Evolutionary conservation across 306 rosid genomes (phyloP).

Genomic region (Cajanus cajan): DNA sequence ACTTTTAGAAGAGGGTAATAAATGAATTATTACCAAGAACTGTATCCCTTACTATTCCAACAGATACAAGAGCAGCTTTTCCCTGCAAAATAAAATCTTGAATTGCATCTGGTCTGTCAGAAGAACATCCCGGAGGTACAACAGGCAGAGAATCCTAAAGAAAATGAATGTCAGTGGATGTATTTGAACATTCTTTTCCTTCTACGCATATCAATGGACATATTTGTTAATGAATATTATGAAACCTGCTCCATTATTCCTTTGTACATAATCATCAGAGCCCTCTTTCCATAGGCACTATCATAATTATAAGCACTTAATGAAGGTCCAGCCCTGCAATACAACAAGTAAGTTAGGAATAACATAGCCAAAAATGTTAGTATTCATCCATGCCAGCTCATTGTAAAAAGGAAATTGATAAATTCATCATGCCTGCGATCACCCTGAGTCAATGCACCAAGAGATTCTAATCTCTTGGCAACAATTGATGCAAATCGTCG

Average conservation of each 20-base stretch:
- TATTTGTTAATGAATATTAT: slow-evolving; percentile 18
- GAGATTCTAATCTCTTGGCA: slow-evolving; percentile 96
- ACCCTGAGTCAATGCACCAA: slow-evolving; percentile 98
- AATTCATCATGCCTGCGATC: slow-evolving; percentile 82
- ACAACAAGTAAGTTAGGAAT: slow-evolving; percentile 37
- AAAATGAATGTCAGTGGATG: slow-evolving; percentile 35
- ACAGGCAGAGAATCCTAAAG: slow-evolving; percentile 85
- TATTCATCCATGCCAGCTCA: slow-evolving; percentile 23
- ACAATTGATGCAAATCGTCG: slow-evolving; percentile 98
- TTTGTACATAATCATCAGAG: slow-evolving; percentile 80
- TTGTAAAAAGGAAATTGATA: slow-evolving; percentile 20
- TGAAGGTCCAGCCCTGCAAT: slow-evolving; percentile 88
- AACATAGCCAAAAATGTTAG: slow-evolving; percentile 25
- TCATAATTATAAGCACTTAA: slow-evolving; percentile 94
- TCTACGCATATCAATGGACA: slow-evolving; percentile 11
- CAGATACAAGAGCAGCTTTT: slow-evolving; percentile 85
- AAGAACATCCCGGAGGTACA: slow-evolving; percentile 89
- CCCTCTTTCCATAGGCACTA: slow-evolving; percentile 90
- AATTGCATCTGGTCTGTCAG: slow-evolving; percentile 70
- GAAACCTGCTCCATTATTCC: slow-evolving; percentile 97
- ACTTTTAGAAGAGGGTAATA: not conserved
- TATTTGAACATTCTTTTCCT: slow-evolving; percentile 12
- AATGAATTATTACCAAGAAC: slow-evolving; percentile 58
- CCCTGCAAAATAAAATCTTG: slow-evolving; percentile 75
- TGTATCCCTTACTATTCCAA: slow-evolving; percentile 89